phyloP scores from a whole-genome alignment of 2,329 filamentous ascomycete species.

The Trichoderma koningiopsis region DNA sequence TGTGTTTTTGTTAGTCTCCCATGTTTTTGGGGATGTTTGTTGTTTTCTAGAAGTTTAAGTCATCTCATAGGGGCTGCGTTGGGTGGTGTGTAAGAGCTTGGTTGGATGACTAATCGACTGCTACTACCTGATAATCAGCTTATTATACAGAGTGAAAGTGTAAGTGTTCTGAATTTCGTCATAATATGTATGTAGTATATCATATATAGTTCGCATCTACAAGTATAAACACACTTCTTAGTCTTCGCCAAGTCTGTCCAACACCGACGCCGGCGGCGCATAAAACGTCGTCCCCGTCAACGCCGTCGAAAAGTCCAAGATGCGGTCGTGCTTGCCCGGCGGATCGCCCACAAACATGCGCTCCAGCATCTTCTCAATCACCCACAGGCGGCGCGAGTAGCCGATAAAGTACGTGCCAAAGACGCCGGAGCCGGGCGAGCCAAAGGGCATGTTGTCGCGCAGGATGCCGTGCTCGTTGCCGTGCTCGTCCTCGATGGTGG shows the following conservation, averaged over 20 bases:
- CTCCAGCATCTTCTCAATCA: constrained; percentile 60
- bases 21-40: not conserved
- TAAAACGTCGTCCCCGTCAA: constrained; percentile 58
- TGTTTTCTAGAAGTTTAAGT: not conserved
- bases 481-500: constrained; percentile 53
- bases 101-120: not conserved
- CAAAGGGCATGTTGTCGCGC: constrained; percentile 64
- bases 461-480: constrained; percentile 56
- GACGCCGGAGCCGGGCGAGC: constrained; percentile 51
- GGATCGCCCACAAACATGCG: constrained; percentile 60
- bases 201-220: not conserved
- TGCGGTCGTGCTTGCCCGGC: constrained; percentile 55
- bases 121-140: not conserved
- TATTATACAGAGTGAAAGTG: too few relatives aligned
- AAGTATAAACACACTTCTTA: not conserved
- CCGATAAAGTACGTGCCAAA: constrained; percentile 63
- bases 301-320: constrained; percentile 57
- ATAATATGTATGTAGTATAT: too few relatives aligned
- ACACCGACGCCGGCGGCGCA: constrained; percentile 40
- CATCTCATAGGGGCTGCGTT: not conserved
- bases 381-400: constrained; percentile 56
- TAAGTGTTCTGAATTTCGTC: too few relatives aligned
- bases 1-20: not conserved
- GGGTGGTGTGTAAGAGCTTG: not conserved
- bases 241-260: constrained; percentile 21